A percentile compares a stretch with the other conserved stretches of the same genome.
Conservation (phyloP, 2,329 filamentous ascomycete genomes). For the Fusarium penzigii region DNA sequence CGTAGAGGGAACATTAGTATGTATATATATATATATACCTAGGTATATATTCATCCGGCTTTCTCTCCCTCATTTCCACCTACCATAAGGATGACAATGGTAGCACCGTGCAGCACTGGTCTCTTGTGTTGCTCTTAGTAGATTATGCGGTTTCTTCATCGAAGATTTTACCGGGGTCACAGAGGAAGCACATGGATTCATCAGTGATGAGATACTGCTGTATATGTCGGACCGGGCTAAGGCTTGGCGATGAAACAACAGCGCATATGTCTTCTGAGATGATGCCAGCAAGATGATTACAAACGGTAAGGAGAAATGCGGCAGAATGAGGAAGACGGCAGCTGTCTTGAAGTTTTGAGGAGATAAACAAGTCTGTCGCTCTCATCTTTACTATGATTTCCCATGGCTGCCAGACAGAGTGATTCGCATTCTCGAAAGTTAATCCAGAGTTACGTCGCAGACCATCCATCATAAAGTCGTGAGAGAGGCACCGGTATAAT, state of each 20-base stretch:
- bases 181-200: slow-evolving; percentile 1
- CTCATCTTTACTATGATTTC: no score
- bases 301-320: background rate
- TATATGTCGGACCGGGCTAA: slow-evolving; percentile 5
- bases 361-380: no score
- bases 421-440: no score
- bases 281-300: slow-evolving; percentile 1
- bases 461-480: no score
- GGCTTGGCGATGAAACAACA: slow-evolving; percentile 6
- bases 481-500: no score
- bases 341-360: background rate
- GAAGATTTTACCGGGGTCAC: slow-evolving; percentile 4
- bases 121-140: background rate
- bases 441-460: no score
- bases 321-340: background rate
- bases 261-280: slow-evolving; percentile 7
- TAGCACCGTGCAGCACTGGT: background rate
- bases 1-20: slow-evolving; percentile 1
- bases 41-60: slow-evolving; percentile 10
- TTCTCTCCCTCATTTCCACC: slow-evolving; percentile 4
- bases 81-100: slow-evolving; percentile 1
- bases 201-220: slow-evolving; percentile 6
- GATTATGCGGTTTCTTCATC: slow-evolving; percentile 2
- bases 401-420: no score
- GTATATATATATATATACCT: no score